Conservation (phyloP, 768 basidiomycete genomes). For the Coprinopsis strossmayeri region DNA sequence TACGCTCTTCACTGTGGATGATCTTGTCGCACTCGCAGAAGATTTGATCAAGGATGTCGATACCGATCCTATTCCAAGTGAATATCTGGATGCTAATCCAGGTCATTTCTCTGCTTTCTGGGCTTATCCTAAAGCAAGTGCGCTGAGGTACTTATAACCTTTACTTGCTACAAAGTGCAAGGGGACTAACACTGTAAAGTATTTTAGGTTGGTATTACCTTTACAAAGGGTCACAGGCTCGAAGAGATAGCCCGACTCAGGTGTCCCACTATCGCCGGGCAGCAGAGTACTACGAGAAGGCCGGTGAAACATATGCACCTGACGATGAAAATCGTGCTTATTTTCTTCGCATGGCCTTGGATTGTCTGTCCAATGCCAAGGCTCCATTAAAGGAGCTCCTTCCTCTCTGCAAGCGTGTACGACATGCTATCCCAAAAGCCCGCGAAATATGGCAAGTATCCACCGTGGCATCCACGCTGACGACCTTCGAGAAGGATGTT, state of each 20-base stretch:
- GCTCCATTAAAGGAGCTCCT: neutral
- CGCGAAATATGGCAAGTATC: conserved; percentile 1
- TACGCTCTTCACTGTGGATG: neutral
- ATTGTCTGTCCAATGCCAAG: neutral
- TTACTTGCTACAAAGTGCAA: neutral
- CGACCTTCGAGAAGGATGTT: neutral
- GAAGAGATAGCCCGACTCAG: neutral
- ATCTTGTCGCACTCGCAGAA: neutral
- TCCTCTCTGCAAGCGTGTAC: conserved; percentile 3
- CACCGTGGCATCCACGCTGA: neutral
- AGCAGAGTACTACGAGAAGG: conserved; percentile 1
- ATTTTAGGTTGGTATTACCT: conserved; percentile 2
- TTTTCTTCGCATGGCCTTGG: conserved; percentile 1
- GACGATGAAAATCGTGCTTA: conserved; percentile 5
- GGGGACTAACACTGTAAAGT: neutral
- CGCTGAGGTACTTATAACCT: neutral
- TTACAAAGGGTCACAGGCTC: neutral
- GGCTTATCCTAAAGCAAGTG: neutral
- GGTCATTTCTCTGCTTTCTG: neutral
- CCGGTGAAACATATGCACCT: neutral
- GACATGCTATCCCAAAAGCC: neutral
- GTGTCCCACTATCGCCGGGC: neutral
- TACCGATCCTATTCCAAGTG: neutral
- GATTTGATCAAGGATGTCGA: neutral
- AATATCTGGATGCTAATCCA: neutral